Evolutionary conservation across 257 asterid genomes (phyloP).

Genomic region (Capsicum pubescens): DNA sequence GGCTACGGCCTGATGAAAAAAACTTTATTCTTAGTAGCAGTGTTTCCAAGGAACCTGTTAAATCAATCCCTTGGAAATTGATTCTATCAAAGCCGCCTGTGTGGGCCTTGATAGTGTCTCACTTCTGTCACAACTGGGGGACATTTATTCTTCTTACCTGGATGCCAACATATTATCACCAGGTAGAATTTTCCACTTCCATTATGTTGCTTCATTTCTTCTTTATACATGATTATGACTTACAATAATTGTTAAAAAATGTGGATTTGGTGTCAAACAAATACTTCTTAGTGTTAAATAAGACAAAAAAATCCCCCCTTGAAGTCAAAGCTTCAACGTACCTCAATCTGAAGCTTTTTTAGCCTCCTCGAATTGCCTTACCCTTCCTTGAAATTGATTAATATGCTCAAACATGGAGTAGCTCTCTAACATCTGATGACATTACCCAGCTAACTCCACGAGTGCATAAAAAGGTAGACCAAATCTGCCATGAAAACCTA

Average conservation of each 20-base stretch:
- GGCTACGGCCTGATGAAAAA: constrained; percentile 67
- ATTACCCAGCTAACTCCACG: neutral
- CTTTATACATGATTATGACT: constrained; percentile 8
- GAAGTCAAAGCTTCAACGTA: no score
- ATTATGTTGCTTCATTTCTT: constrained; percentile 15
- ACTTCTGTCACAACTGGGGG: constrained; percentile 96
- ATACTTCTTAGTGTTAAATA: constrained; percentile 1
- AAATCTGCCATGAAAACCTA: constrained; percentile 10
- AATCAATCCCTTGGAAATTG: constrained; percentile 81
- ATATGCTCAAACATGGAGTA: no score
- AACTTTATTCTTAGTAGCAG: constrained; percentile 68
- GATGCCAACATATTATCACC: constrained; percentile 98
- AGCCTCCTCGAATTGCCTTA: no score
- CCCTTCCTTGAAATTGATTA: no score
- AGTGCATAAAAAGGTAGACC: neutral
- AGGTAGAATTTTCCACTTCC: constrained; percentile 48
- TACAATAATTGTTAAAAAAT: constrained; percentile 8
- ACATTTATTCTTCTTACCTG: constrained; percentile 92
- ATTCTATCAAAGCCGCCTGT: constrained; percentile 86
- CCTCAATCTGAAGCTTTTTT: no score
- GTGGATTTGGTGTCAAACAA: constrained; percentile 10
- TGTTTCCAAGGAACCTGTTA: constrained; percentile 70
- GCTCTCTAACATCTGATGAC: neutral
- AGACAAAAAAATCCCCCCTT: neutral
- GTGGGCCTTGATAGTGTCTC: constrained; percentile 85